Conservation (phyloP, 2,329 filamentous ascomycete genomes). For the Aspergillus fischeri region DNA sequence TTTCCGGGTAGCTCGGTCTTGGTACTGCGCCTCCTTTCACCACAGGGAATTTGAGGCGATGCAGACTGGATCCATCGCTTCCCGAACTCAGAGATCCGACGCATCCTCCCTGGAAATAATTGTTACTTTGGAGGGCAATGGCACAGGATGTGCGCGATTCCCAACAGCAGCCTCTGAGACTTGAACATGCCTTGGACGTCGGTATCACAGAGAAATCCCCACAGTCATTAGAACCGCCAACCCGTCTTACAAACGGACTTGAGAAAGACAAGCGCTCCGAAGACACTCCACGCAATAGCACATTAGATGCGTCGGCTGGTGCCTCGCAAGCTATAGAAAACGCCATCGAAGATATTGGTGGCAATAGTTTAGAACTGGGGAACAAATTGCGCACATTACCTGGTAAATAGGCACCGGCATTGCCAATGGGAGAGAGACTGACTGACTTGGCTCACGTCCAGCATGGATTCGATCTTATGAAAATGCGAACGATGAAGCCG, state of each 20-base stretch:
- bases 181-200: constrained; percentile 17
- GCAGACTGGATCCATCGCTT: constrained; percentile 18
- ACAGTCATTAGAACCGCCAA: constrained; percentile 8
- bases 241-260: constrained; percentile 9
- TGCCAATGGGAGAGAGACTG: neutral
- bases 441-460: constrained; percentile 13
- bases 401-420: constrained; percentile 22
- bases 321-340: constrained; percentile 16
- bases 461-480: constrained; percentile 45
- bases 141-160: constrained; percentile 28
- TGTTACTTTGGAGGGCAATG: constrained; percentile 25
- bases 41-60: constrained; percentile 21
- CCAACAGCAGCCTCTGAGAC: constrained; percentile 16
- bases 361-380: constrained; percentile 6
- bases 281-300: constrained; percentile 15
- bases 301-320: constrained; percentile 17
- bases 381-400: constrained; percentile 33
- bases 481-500: constrained; percentile 32
- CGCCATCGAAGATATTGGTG: constrained; percentile 12
- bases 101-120: constrained; percentile 15
- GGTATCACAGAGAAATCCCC: constrained; percentile 20
- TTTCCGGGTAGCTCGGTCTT: neutral
- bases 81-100: constrained; percentile 20
- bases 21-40: neutral
- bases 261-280: constrained; percentile 18